A percentile compares a stretch with the other conserved stretches of the same genome.
phyloP scores from a whole-genome alignment of 2,329 filamentous ascomycete genomes.

The Ceratocystis destructans region DNA sequence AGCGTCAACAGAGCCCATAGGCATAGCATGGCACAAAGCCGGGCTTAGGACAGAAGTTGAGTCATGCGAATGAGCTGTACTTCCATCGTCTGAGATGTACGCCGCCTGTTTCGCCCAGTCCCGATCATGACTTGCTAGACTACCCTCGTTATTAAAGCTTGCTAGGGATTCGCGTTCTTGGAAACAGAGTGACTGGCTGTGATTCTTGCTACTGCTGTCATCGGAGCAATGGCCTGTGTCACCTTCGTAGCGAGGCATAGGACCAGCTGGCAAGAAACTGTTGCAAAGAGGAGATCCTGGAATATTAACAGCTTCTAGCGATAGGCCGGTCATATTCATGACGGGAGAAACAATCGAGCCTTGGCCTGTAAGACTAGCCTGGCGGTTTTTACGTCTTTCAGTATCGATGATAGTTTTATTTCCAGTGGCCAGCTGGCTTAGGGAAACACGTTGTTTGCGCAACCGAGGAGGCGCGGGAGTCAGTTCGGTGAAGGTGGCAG shows the following conservation, averaged over 20 bases:
- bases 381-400: slow-evolving; percentile 34
- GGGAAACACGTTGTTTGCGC: slow-evolving; percentile 15
- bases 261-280: slow-evolving; percentile 25
- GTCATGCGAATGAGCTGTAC: neutral
- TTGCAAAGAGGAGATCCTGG: slow-evolving; percentile 15
- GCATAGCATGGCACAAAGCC: slow-evolving; percentile 27
- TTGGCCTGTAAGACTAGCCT: slow-evolving; percentile 30
- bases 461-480: slow-evolving; percentile 7
- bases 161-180: neutral
- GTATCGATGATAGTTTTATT: slow-evolving; percentile 32
- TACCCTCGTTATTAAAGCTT: neutral
- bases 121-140: slow-evolving; percentile 26
- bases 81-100: slow-evolving; percentile 19
- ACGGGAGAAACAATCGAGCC: slow-evolving; percentile 25
- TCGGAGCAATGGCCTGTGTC: neutral
- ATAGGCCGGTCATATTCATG: slow-evolving; percentile 19
- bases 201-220: slow-evolving; percentile 44
- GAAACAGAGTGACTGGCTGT: slow-evolving; percentile 31
- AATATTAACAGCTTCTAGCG: slow-evolving; percentile 9
- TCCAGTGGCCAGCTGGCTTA: slow-evolving; percentile 17
- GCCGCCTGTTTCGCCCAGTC: slow-evolving; percentile 45
- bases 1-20: slow-evolving; percentile 38
- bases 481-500: neutral
- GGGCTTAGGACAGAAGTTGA: slow-evolving; percentile 22
- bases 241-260: slow-evolving; percentile 10